Base-by-base conservation (phyloP, 805 yeast species). In the Ogataea siamensis region DNA sequence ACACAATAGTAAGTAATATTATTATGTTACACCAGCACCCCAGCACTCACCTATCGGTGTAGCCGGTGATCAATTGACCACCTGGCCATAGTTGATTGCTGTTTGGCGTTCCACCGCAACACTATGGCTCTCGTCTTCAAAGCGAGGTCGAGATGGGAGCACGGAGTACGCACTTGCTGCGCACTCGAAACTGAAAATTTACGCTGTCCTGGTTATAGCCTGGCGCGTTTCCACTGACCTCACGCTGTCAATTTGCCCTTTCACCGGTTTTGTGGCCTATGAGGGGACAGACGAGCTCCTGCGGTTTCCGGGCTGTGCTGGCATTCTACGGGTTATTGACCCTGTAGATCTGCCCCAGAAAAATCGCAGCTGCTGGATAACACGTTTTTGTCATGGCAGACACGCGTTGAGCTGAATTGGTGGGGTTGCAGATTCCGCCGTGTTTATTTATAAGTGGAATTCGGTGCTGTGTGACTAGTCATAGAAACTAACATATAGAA, bases 401-500 rank as follows among this genome's bases (percentile, higher is more conserved):
- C 13, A 28, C 31, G 21, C 31, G 21, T n/a, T 27, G n/a, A 27
- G 25, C 25, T 11, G 12, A 11, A 14, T 17, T 12, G 11, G 13
- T 18, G 12, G 18, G 27, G 43, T 23, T 15, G 25, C 25, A 21
- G 19, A 11, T 28, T 13, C 13, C 30, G 34, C 30, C 21, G 30
- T 28, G 38, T 18, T 31, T 37, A 34, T 35, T 28, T 35, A 35
- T 35, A 35, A 20, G 27, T 17, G 22, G 28, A 32, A 7, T 19
- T n/a, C 10, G 12, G 22, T 32, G 35, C 28, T 9, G 23, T 32
- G 31, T 16, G n/a, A 25, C 37, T 10, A 8, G 35, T 28, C 37
- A 28, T 13, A 9, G 11, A 27, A 27, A 38, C 37, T 38, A 38
- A 38, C 41, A 22, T 16, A 19, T 20, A 38, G 33, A 51, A 28